These are phyloP conservation scores for Helianthus tuberosus DNA, from an alignment of 129 eudicot genomes.

Conservation along the genomic window DNA sequence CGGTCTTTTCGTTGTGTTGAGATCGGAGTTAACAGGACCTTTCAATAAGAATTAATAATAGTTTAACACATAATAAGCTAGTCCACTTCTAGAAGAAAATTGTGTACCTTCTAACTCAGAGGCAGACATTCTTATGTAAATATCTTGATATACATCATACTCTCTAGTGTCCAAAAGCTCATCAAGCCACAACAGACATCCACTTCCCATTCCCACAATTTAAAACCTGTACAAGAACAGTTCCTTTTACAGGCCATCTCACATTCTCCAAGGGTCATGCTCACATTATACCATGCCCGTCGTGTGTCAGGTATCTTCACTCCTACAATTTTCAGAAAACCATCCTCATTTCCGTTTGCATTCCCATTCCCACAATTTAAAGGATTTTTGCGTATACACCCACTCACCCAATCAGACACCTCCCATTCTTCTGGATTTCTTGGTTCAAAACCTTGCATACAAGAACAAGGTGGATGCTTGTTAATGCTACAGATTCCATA, in stretches of 20 bases:
- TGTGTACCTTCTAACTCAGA: conserved; percentile 31
- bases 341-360: conserved; percentile 26
- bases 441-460: conserved; percentile 40
- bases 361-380: conserved; percentile 35
- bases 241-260: conserved; percentile 26
- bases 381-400: conserved; percentile 41
- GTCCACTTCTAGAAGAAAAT: background rate
- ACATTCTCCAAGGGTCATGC: conserved; percentile 40
- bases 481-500: conserved; percentile 33
- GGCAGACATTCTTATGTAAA: conserved; percentile 29
- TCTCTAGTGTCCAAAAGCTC: conserved; percentile 32
- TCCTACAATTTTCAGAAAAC: conserved; percentile 20
- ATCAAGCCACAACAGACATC: conserved; percentile 42
- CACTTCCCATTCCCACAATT: conserved; percentile 38
- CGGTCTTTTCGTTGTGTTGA: background rate
- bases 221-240: conserved; percentile 39
- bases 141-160: conserved; percentile 14
- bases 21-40: background rate
- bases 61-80: background rate
- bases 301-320: conserved; percentile 37
- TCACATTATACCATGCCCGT: conserved; percentile 24
- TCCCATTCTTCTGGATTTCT: conserved; percentile 27
- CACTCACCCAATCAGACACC: conserved; percentile 47
- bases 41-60: background rate
- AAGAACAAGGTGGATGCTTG: conserved; percentile 31